Conservation (phyloP, 495 filamentous ascomycete genomes). For the Lophiotrema nucula region DNA sequence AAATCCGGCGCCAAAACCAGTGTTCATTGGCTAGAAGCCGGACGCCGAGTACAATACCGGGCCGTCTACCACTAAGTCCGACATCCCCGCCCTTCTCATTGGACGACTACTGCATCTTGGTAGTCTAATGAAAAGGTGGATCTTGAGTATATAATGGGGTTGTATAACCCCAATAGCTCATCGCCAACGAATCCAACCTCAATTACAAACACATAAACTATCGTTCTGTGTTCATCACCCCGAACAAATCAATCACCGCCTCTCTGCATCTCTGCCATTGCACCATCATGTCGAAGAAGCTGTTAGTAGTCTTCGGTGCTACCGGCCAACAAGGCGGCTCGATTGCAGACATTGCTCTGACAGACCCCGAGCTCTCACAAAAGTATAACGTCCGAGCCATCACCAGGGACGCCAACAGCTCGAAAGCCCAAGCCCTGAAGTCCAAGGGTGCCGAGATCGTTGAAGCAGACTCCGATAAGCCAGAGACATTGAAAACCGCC, state of each 20-base stretch:
- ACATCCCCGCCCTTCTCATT: neutral
- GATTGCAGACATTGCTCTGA: slow-evolving; percentile 12
- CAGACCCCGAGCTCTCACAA: slow-evolving; percentile 12
- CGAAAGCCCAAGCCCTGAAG: slow-evolving; percentile 30
- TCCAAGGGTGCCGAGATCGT: slow-evolving; percentile 38
- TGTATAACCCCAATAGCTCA: neutral
- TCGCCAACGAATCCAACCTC: neutral
- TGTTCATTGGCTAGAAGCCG: too few relatives aligned
- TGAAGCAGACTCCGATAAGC: slow-evolving; percentile 53
- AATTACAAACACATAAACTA: neutral
- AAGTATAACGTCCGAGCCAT: slow-evolving; percentile 39
- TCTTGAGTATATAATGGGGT: neutral
- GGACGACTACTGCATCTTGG: neutral
- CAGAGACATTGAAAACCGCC: slow-evolving; percentile 49
- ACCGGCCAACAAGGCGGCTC: slow-evolving; percentile 36
- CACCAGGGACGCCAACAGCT: slow-evolving; percentile 36
- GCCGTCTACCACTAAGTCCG: too few relatives aligned
- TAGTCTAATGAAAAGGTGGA: neutral
- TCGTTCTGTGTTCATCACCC: neutral
- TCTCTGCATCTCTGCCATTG: neutral
- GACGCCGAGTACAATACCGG: too few relatives aligned
- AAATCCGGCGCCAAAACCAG: too few relatives aligned
- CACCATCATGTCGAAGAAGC: slow-evolving; percentile 17
- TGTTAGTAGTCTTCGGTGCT: slow-evolving; percentile 37
- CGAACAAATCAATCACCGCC: neutral